Percentiles rank a stretch among this genome's conserved stretches.
Conservation (phyloP, 108 stramenopile species). For the Nitzschia sp. region DNA sequence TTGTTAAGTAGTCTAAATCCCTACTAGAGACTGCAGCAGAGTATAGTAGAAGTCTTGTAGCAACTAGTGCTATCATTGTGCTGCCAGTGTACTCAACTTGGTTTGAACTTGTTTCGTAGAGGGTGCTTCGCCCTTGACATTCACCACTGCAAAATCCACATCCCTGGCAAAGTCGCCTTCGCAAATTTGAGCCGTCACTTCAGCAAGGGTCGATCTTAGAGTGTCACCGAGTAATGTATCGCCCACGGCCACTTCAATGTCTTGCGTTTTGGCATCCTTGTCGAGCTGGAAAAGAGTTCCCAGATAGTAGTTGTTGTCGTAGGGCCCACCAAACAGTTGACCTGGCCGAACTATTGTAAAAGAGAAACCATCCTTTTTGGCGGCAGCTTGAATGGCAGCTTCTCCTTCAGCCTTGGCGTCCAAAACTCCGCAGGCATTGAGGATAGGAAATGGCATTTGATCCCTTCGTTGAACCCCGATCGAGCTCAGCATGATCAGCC, state of each 20-base stretch:
- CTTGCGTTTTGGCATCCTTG: constrained; percentile 61
- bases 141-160: constrained; percentile 61
- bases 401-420: constrained; percentile 72
- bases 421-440: constrained; percentile 80
- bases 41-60: too few species aligned
- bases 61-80: neutral
- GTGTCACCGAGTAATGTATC: constrained; percentile 69
- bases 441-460: constrained; percentile 70
- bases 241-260: constrained; percentile 55
- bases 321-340: constrained; percentile 67
- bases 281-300: constrained; percentile 54
- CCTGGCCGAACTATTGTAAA: constrained; percentile 63
- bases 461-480: constrained; percentile 65
- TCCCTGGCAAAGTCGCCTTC: constrained; percentile 43
- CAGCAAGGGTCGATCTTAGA: constrained; percentile 49
- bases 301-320: constrained; percentile 63
- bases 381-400: constrained; percentile 42
- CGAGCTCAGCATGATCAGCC: constrained; percentile 47
- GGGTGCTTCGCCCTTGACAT: constrained; percentile 29
- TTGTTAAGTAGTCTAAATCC: too few species aligned
- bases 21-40: too few species aligned
- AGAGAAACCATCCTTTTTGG: constrained; percentile 31
- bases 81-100: constrained; percentile 14
- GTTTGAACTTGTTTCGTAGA: constrained; percentile 20
- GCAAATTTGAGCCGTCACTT: constrained; percentile 53